Evolutionary conservation across 2,329 filamentous ascomycete species (phyloP).

Genomic region (Mycosphaerella sp.): DNA sequence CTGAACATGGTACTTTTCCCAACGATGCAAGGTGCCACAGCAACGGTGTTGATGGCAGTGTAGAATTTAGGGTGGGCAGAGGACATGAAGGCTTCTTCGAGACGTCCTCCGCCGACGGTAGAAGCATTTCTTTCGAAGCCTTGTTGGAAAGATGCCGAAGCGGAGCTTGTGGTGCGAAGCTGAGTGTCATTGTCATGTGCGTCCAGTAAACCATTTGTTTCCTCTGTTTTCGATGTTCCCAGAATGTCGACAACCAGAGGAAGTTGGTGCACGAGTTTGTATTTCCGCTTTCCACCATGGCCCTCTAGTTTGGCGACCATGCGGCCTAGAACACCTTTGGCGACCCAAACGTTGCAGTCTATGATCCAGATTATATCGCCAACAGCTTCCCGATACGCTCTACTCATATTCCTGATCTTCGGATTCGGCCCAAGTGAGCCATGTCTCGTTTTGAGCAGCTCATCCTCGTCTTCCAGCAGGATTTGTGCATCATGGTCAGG

Average conservation of each 20-base stretch:
- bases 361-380: constrained; percentile 89
- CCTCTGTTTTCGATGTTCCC: constrained; percentile 25
- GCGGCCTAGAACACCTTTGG: constrained; percentile 67
- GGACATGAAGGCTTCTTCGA: constrained; percentile 93
- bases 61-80: constrained; percentile 97
- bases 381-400: constrained; percentile 81
- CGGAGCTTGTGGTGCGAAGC: constrained; percentile 23
- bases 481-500: constrained; percentile 63
- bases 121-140: constrained; percentile 21
- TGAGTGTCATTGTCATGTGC: constrained; percentile 9
- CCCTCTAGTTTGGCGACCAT: constrained; percentile 88
- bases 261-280: constrained; percentile 93
- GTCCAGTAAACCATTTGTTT: constrained; percentile 22
- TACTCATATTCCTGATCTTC: constrained; percentile 96
- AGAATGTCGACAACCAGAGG: constrained; percentile 75
- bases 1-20: constrained; percentile 99
- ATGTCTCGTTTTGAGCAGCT: constrained; percentile 53
- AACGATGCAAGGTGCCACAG: constrained; percentile 84
- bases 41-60: constrained; percentile 88
- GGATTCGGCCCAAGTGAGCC: constrained; percentile 77
- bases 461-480: constrained; percentile 76
- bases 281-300: constrained; percentile 44
- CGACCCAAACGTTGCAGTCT: constrained; percentile 95
- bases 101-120: constrained; percentile 60
- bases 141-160: constrained; percentile 21